Percentiles rank a stretch among this genome's conserved stretches.
Evolutionary conservation across 805 yeast species (phyloP).

Genomic region (Yarrowia osloensis): DNA sequence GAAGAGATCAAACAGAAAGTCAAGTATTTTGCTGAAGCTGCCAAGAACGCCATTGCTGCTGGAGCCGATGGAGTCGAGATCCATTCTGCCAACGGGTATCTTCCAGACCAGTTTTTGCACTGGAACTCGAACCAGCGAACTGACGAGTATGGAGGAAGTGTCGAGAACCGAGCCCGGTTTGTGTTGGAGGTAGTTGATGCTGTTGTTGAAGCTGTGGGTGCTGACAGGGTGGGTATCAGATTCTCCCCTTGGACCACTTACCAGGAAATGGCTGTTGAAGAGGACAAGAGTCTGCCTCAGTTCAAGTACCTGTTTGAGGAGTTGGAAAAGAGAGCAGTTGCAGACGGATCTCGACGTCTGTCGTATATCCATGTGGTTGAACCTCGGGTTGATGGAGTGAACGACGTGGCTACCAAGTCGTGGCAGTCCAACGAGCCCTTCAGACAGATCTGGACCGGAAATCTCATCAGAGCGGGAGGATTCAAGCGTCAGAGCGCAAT

Average conservation of each 20-base stretch:
- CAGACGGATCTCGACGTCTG: conserved; percentile 34
- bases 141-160: conserved; percentile 63
- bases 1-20: conserved; percentile 50
- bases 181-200: conserved; percentile 55
- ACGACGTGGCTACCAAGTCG: conserved; percentile 34
- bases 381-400: conserved; percentile 41
- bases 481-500: conserved; percentile 32
- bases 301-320: conserved; percentile 47
- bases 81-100: conserved; percentile 65
- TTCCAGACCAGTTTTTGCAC: conserved; percentile 52
- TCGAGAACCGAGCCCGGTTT: conserved; percentile 58
- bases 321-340: conserved; percentile 48
- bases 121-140: conserved; percentile 52
- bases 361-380: conserved; percentile 47
- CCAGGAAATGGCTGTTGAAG: conserved; percentile 32
- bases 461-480: conserved; percentile 48
- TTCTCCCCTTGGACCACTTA: conserved; percentile 36
- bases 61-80: conserved; percentile 67
- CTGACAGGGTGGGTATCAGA: conserved; percentile 51
- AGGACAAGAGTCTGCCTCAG: conserved; percentile 34
- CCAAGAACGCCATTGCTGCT: conserved; percentile 53
- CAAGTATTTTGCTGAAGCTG: conserved; percentile 52
- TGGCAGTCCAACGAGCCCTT: conserved; percentile 32
- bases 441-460: conserved; percentile 51
- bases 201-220: conserved; percentile 48